Conservation (phyloP, 2,329 filamentous ascomycete genomes). For the Talaromyces sp. region DNA sequence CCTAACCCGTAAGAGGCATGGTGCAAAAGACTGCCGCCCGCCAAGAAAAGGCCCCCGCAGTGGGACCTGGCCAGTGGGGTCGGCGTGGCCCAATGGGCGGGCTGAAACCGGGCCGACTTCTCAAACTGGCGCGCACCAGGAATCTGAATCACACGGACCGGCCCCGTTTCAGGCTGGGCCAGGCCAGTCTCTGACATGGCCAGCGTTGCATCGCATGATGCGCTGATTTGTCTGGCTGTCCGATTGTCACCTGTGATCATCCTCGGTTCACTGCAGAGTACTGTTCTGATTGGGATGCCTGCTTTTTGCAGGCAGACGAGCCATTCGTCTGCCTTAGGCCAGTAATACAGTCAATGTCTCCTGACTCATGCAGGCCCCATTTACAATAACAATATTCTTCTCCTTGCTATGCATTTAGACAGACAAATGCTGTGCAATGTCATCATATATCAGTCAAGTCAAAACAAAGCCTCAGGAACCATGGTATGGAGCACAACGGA, state of each 20-base stretch:
- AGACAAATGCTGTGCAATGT: too few relatives aligned
- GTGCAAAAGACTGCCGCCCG: background rate
- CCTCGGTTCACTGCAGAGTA: too few relatives aligned
- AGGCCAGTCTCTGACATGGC: background rate
- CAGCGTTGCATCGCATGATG: background rate
- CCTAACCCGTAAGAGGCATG: too few relatives aligned
- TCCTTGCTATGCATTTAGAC: too few relatives aligned
- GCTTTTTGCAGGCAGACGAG: background rate
- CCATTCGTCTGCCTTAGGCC: too few relatives aligned
- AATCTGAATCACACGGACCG: constrained; percentile 14
- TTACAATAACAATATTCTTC: too few relatives aligned
- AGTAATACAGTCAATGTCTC: too few relatives aligned
- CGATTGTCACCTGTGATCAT: too few relatives aligned
- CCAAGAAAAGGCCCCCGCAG: background rate
- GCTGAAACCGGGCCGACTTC: background rate
- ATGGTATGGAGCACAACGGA: background rate
- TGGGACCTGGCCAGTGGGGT: background rate
- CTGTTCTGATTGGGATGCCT: background rate
- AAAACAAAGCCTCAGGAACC: background rate
- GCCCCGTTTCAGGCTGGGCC: constrained; percentile 12
- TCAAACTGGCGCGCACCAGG: constrained; percentile 12
- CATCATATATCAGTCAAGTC: background rate
- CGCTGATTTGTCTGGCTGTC: too few relatives aligned
- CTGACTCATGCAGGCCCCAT: too few relatives aligned
- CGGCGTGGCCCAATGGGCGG: constrained; percentile 1